These are phyloP conservation scores for Alternaria novae-zelandiae DNA, from an alignment of 2,329 filamentous ascomycete genomes.

Conservation along the genomic window DNA sequence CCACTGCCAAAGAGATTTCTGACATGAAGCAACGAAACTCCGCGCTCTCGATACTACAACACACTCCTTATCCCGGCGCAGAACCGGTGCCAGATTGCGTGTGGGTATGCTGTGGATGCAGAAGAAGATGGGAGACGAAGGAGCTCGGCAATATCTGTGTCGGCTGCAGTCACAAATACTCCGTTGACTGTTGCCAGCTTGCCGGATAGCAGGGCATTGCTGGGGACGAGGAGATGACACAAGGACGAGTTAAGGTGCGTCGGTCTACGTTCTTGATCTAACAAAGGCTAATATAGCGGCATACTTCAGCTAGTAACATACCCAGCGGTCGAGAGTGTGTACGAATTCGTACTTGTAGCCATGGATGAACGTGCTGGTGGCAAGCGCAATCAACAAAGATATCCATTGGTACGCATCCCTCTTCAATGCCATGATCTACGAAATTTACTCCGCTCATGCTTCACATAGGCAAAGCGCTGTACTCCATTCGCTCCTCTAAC, in stretches of 20 bases:
- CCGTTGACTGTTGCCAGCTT: constrained; percentile 15
- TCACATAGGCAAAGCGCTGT: neutral
- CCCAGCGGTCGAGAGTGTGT: neutral
- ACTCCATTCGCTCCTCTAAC: neutral
- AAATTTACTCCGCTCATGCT: neutral
- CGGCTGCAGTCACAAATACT: constrained; percentile 18
- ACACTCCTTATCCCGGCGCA: constrained; percentile 13
- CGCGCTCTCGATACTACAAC: neutral
- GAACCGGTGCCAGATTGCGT: constrained; percentile 16
- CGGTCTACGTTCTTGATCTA: neutral
- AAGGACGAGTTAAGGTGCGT: neutral
- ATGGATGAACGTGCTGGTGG: neutral
- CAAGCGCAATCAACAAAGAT: neutral
- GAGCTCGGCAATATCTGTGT: constrained; percentile 19
- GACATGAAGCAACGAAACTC: neutral
- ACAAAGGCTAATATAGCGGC: neutral
- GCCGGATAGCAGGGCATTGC: neutral
- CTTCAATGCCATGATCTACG: neutral
- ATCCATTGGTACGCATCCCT: neutral
- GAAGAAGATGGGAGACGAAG: constrained; percentile 17
- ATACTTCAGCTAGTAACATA: neutral
- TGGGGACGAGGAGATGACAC: neutral
- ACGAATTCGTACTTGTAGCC: neutral
- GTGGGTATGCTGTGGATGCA: constrained; percentile 21
- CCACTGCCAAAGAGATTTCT: neutral